Evolutionary conservation across 495 filamentous ascomycete genomes (phyloP).

Genomic region (Tetracladium setigerum): DNA sequence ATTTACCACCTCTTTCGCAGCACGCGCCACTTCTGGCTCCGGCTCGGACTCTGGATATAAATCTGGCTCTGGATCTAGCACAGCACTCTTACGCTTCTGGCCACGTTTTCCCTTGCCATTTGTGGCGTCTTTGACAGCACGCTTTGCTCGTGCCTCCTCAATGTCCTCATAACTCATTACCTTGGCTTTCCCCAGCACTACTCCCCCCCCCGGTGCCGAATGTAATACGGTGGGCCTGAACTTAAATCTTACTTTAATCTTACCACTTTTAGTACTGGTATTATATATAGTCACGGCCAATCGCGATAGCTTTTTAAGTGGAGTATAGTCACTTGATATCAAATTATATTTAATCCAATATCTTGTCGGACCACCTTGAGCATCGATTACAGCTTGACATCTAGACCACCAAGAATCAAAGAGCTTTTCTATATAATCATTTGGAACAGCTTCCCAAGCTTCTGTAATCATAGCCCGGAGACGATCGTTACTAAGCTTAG

Average conservation of each 20-base stretch:
- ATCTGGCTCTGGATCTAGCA: slow-evolving; percentile 19
- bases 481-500: not conserved
- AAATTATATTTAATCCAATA: too few species aligned
- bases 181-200: slow-evolving; percentile 26
- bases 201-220: too few species aligned
- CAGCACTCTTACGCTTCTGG: slow-evolving; percentile 22
- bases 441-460: slow-evolving; percentile 6
- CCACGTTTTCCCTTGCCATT: slow-evolving; percentile 18
- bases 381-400: slow-evolving; percentile 8
- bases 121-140: slow-evolving; percentile 13
- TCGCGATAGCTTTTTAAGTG: too few species aligned
- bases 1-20: slow-evolving; percentile 19
- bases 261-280: too few species aligned
- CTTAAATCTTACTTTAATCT: too few species aligned
- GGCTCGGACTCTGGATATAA: slow-evolving; percentile 15
- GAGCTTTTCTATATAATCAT: slow-evolving; percentile 1
- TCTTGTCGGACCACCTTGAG: slow-evolving; percentile 4
- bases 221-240: too few species aligned
- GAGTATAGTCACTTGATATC: too few species aligned
- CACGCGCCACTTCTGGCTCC: slow-evolving; percentile 8
- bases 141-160: slow-evolving; percentile 25
- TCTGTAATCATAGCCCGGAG: slow-evolving; percentile 1
- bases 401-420: not conserved
- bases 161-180: slow-evolving; percentile 33
- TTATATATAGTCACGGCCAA: too few species aligned